A percentile compares a stretch with the other conserved stretches of the same genome.
Conservation (phyloP, 208 protist genomes). For the Tetramitus jugosus region DNA sequence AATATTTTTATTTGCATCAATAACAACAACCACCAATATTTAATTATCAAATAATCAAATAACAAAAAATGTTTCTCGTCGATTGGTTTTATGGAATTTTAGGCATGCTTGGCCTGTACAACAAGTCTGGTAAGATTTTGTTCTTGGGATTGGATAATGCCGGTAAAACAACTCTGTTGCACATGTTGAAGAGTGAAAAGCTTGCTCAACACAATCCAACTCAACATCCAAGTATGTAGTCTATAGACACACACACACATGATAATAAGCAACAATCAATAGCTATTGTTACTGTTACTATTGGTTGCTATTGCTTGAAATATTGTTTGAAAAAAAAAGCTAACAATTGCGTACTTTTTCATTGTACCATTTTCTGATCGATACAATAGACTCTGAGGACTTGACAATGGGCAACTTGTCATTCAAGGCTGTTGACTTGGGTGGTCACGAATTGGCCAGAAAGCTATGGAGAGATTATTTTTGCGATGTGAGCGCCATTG, state of each 20-base stretch:
- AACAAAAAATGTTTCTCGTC: conserved; percentile 13
- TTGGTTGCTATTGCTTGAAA: too few species aligned
- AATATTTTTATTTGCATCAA: too few species aligned
- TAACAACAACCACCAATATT: not conserved
- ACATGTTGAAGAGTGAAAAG: conserved; percentile 74
- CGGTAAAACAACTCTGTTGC: conserved; percentile 99
- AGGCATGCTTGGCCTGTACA: not conserved
- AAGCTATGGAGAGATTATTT: conserved; percentile 98
- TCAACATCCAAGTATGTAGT: conserved; percentile 61
- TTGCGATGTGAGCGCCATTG: conserved; percentile 93
- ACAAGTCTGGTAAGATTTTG: conserved; percentile 63
- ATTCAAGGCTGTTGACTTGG: conserved; percentile 97
- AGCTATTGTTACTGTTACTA: too few species aligned
- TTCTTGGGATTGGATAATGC: conserved; percentile 99
- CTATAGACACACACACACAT: not conserved
- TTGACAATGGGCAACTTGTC: conserved; percentile 94
- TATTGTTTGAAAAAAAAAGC: too few species aligned
- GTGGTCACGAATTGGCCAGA: conserved; percentile 89
- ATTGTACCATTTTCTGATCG: too few species aligned
- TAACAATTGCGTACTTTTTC: too few species aligned
- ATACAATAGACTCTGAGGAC: conserved; percentile 75
- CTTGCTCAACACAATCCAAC: conserved; percentile 62
- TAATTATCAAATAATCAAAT: not conserved
- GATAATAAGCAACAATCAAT: too few species aligned
- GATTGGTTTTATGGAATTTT: conserved; percentile 13